Percentiles rank a stretch among this genome's conserved stretches.
Conservation (phyloP, 1,139 yeast genomes). For the Yamadazyma sp. region DNA sequence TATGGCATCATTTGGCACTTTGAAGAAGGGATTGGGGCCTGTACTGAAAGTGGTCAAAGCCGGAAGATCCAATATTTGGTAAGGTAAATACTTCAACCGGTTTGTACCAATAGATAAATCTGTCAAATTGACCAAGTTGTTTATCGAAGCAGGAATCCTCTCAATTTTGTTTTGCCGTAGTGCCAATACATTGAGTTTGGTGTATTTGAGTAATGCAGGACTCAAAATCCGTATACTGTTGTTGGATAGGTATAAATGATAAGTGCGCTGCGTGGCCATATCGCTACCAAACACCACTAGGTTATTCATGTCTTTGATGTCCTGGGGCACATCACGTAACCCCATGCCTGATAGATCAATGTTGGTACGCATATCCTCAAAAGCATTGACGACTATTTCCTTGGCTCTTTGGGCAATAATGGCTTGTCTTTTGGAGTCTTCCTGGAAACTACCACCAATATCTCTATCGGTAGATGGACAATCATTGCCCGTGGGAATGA, state of each 20-base stretch:
- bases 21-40: constrained; percentile 45
- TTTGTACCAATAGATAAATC: constrained; percentile 45
- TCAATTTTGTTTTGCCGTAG: constrained; percentile 39
- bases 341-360: constrained; percentile 39
- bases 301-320: constrained; percentile 44
- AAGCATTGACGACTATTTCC: constrained; percentile 35
- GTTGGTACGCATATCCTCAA: constrained; percentile 38
- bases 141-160: constrained; percentile 37
- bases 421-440: constrained; percentile 12
- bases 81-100: constrained; percentile 34
- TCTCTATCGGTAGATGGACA: constrained; percentile 33
- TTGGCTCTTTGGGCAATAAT: constrained; percentile 26
- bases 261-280: constrained; percentile 22
- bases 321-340: constrained; percentile 41
- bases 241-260: constrained; percentile 40
- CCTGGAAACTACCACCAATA: constrained; percentile 14
- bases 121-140: constrained; percentile 29
- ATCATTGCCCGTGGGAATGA: constrained; percentile 27
- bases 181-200: constrained; percentile 43
- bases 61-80: constrained; percentile 33
- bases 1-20: constrained; percentile 30
- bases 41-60: constrained; percentile 35
- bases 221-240: constrained; percentile 33
- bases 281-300: constrained; percentile 37
- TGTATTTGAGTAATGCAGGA: constrained; percentile 42